These are phyloP conservation scores for Monosporozyma solicola DNA, from an alignment of 805 yeast genomes.

Conservation along the genomic window DNA sequence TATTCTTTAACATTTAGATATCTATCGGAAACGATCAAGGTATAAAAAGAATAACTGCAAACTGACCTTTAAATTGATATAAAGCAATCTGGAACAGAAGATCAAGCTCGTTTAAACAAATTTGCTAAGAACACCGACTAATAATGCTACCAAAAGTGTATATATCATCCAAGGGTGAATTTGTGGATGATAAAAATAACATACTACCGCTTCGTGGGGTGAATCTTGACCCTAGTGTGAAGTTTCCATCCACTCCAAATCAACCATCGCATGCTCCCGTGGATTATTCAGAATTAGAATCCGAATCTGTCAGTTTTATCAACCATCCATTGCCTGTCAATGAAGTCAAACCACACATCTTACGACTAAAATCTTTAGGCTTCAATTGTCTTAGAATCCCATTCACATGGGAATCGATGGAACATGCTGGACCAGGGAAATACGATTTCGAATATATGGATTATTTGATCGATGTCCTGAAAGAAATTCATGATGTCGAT, in stretches of 20 bases:
- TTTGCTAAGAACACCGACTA: neutral
- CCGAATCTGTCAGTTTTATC: conserved; percentile 65
- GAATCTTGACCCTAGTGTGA: conserved; percentile 67
- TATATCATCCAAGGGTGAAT: conserved; percentile 44
- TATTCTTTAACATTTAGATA: too few species aligned
- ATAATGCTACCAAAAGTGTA: neutral
- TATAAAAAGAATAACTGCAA: neutral
- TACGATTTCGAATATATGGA: conserved; percentile 73
- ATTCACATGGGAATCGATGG: conserved; percentile 88
- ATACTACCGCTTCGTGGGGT: conserved; percentile 66
- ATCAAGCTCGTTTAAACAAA: neutral
- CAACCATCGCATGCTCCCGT: conserved; percentile 32
- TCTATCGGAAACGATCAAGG: neutral
- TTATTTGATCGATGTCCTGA: conserved; percentile 55
- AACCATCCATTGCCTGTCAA: conserved; percentile 72
- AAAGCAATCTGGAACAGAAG: neutral
- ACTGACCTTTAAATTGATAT: neutral
- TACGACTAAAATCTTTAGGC: conserved; percentile 69
- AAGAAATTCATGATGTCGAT: conserved; percentile 40
- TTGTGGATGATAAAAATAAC: conserved; percentile 49
- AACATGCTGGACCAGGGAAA: conserved; percentile 75
- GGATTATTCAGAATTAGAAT: conserved; percentile 38
- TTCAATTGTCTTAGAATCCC: conserved; percentile 69
- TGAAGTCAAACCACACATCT: conserved; percentile 62
- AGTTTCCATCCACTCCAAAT: conserved; percentile 56